Evolutionary conservation across 2,329 filamentous ascomycete species (phyloP).

Genomic region (Claviceps citrina): DNA sequence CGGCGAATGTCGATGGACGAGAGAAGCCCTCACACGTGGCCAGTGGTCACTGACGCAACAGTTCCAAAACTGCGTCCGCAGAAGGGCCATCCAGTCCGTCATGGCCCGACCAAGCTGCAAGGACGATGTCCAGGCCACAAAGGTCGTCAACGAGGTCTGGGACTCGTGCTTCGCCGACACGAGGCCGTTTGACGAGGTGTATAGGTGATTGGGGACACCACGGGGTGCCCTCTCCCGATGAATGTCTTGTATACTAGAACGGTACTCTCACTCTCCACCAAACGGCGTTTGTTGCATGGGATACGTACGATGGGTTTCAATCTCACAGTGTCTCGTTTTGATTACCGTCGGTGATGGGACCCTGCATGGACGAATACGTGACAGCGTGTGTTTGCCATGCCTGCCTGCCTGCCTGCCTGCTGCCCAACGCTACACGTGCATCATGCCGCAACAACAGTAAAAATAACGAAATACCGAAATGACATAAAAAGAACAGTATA

Average conservation of each 20-base stretch:
- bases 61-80: conserved; percentile 80
- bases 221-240: not conserved
- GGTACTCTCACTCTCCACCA: conserved; percentile 2
- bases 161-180: conserved; percentile 93
- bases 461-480: not conserved
- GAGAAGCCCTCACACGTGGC: conserved; percentile 69
- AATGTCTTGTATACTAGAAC: conserved; percentile 4
- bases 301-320: no score
- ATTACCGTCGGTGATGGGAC: conserved; percentile 3
- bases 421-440: no score
- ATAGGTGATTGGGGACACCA: conserved; percentile 39
- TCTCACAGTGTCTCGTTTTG: not conserved
- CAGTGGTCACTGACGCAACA: conserved; percentile 86
- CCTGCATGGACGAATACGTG: not conserved
- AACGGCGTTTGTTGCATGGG: not conserved
- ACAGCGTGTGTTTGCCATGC: conserved; percentile 1
- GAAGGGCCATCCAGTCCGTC: conserved; percentile 66
- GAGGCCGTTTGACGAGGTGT: conserved; percentile 91
- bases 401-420: no score
- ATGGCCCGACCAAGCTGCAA: conserved; percentile 64
- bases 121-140: conserved; percentile 71
- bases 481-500: not conserved
- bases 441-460: conserved; percentile 6
- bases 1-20: conserved; percentile 81
- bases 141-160: conserved; percentile 95